These are phyloP conservation scores for Hondaea fermentalgiana DNA, from an alignment of 108 stramenopile genomes.

Conservation along the genomic window DNA sequence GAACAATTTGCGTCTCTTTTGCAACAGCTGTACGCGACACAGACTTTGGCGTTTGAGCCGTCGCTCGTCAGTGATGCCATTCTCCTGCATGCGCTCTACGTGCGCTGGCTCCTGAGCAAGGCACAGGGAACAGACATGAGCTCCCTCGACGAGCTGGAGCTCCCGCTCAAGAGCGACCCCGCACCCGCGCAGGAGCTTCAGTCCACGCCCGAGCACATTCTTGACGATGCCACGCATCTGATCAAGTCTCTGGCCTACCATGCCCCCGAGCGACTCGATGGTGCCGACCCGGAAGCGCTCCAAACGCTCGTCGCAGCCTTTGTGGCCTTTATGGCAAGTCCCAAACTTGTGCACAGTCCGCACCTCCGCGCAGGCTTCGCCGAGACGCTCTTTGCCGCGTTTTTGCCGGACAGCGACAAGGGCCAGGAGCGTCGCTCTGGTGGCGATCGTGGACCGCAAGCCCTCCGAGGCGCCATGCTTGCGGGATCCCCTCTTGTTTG, in stretches of 20 bases:
- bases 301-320: not conserved
- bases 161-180: not conserved
- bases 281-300: not conserved
- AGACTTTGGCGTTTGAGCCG: conserved; percentile 10
- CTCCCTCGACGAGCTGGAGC: not conserved
- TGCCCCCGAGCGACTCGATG: not conserved
- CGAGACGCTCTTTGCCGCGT: not conserved
- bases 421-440: not conserved
- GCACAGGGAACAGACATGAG: not conserved
- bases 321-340: conserved; percentile 28
- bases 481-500: conserved; percentile 62
- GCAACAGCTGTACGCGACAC: conserved; percentile 67
- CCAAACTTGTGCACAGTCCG: conserved; percentile 29
- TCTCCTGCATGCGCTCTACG: not conserved
- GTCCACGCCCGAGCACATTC: conserved; percentile 20
- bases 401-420: conserved; percentile 30
- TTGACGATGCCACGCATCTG: conserved; percentile 19
- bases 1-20: conserved; percentile 12
- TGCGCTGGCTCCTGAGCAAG: not conserved
- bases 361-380: conserved; percentile 17
- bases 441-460: conserved; percentile 50
- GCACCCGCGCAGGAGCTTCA: not conserved
- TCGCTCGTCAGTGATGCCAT: not conserved
- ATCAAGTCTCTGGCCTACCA: conserved; percentile 20
- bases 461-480: conserved; percentile 56